phyloP scores from a whole-genome alignment of 169 alveolate genomes.

The Fabrea salina region DNA sequence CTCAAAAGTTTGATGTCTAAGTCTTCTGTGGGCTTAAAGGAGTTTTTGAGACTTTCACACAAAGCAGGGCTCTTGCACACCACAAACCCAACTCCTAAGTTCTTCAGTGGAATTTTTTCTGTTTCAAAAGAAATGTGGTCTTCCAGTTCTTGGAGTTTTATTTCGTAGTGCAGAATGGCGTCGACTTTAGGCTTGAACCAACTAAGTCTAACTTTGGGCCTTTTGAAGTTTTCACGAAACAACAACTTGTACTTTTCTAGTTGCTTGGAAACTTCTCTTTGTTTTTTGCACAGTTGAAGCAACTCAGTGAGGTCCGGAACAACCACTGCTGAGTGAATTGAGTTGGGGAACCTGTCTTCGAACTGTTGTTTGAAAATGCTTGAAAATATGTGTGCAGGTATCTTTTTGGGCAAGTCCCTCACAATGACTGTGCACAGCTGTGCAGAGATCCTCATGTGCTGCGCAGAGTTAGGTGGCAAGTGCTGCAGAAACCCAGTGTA shows the following conservation, averaged over 20 bases:
- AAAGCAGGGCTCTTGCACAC: background rate
- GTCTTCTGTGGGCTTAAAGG: background rate
- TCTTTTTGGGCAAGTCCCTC: background rate
- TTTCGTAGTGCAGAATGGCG: background rate
- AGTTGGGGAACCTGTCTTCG: background rate
- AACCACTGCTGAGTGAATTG: background rate
- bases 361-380: background rate
- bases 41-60: background rate
- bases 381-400: background rate
- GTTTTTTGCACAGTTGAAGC: background rate
- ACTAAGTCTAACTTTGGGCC: background rate
- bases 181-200: background rate
- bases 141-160: background rate
- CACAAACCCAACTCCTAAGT: conserved; percentile 4
- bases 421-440: background rate
- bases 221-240: background rate
- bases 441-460: background rate
- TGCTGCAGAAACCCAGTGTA: background rate
- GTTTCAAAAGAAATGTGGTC: too few relatives aligned
- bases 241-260: background rate
- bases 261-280: background rate
- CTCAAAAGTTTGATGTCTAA: background rate
- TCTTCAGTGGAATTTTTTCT: too few relatives aligned
- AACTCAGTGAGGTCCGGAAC: background rate
- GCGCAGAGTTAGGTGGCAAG: background rate